phyloP scores from a whole-genome alignment of 441 rosid species.

The Theobroma grandiflorum region DNA sequence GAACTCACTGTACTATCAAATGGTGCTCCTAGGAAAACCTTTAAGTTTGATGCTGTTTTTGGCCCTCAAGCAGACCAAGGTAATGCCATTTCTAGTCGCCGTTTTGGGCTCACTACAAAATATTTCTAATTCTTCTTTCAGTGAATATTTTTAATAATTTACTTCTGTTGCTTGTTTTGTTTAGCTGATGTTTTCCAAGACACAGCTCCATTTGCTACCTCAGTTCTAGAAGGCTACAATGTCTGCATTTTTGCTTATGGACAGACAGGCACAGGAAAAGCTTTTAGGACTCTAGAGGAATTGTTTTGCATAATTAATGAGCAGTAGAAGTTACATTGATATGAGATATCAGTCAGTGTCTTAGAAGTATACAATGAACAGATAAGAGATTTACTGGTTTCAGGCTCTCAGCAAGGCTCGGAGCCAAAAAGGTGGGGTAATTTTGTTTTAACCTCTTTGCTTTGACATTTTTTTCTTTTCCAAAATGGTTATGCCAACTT shows the following conservation, averaged over 20 bases:
- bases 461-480: neutral
- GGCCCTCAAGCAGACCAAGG: constrained; percentile 91
- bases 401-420: constrained; percentile 64
- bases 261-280: constrained; percentile 97
- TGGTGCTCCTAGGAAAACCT: constrained; percentile 75
- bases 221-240: constrained; percentile 95
- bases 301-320: constrained; percentile 69
- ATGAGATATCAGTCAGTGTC: constrained; percentile 87
- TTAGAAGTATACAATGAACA: constrained; percentile 98
- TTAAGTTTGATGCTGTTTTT: constrained; percentile 89
- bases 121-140: neutral
- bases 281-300: constrained; percentile 83
- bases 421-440: constrained; percentile 66
- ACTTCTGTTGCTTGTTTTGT: constrained; percentile 27
- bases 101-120: constrained; percentile 9
- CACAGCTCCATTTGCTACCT: constrained; percentile 85
- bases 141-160: neutral
- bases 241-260: constrained; percentile 97
- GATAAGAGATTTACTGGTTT: constrained; percentile 79
- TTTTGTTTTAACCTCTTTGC: neutral
- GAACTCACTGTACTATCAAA: constrained; percentile 80
- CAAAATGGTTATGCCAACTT: neutral
- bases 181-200: constrained; percentile 88
- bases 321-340: constrained; percentile 62
- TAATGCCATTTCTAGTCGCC: constrained; percentile 33